phyloP scores from a whole-genome alignment of 176 grass and related monocot species.

The Cymbopogon citratus region DNA sequence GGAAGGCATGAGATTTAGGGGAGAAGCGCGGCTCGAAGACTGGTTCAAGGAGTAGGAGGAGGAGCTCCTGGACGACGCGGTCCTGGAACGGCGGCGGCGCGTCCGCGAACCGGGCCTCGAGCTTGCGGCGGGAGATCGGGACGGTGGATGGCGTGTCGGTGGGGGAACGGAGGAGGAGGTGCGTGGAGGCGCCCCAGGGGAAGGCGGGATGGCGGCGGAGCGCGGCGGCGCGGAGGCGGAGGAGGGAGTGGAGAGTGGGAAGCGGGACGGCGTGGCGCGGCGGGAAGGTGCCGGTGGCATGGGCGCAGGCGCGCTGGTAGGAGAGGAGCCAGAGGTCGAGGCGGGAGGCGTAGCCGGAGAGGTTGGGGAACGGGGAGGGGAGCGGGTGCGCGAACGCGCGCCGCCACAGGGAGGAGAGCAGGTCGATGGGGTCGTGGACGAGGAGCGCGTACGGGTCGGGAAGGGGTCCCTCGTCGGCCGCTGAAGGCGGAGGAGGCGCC shows the following conservation, averaged over 20 bases:
- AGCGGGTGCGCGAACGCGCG: conserved; percentile 59
- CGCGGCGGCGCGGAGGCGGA: conserved; percentile 49
- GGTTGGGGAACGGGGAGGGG: conserved; percentile 54
- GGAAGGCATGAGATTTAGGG: conserved; percentile 80
- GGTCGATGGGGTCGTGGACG: conserved; percentile 74
- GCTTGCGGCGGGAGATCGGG: conserved; percentile 70
- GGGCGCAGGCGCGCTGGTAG: conserved; percentile 82
- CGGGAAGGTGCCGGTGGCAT: conserved; percentile 75
- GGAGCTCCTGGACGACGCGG: conserved; percentile 80
- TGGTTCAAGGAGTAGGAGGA: conserved; percentile 79
- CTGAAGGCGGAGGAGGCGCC: background rate
- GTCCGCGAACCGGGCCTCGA: conserved; percentile 46
- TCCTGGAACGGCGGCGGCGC: conserved; percentile 77
- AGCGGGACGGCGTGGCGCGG: conserved; percentile 53
- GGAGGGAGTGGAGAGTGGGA: conserved; percentile 70
- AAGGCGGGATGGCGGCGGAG: conserved; percentile 55
- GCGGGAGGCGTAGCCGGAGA: conserved; percentile 79
- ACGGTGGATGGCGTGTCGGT: conserved; percentile 59
- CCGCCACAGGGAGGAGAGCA: conserved; percentile 70
- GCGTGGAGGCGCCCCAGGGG: conserved; percentile 71
- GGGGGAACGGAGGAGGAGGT: conserved; percentile 76
- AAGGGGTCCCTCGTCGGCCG: conserved; percentile 13
- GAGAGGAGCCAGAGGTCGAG: conserved; percentile 91
- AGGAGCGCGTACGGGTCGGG: conserved; percentile 65
- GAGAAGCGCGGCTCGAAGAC: conserved; percentile 85